A percentile compares a stretch with the other conserved stretches of the same genome.
phyloP scores from a whole-genome alignment of 768 basidiomycete species.

The Auriscalpium microsporum region DNA sequence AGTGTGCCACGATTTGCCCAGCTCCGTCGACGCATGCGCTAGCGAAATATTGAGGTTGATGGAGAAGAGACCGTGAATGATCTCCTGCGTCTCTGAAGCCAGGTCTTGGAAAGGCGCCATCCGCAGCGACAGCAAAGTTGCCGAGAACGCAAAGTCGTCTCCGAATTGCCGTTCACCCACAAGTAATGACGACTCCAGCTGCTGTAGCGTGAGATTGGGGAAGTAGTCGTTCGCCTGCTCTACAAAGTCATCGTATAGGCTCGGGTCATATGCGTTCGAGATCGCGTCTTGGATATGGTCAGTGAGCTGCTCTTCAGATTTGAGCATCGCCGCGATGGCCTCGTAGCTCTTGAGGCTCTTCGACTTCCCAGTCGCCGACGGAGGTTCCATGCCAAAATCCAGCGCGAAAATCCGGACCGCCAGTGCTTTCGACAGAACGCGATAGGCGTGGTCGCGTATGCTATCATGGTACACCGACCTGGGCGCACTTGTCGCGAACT shows the following conservation, averaged over 20 bases:
- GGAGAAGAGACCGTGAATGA: constrained; percentile 53
- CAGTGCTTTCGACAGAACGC: constrained; percentile 62
- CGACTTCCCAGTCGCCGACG: constrained; percentile 17
- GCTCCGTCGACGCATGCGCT: constrained; percentile 64
- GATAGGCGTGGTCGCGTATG: constrained; percentile 57
- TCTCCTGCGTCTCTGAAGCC: constrained; percentile 35
- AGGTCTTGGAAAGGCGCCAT: constrained; percentile 45
- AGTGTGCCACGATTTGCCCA: constrained; percentile 72
- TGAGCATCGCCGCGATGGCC: constrained; percentile 48
- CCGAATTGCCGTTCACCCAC: constrained; percentile 69
- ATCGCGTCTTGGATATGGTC: constrained; percentile 65
- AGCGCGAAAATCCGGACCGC: constrained; percentile 67
- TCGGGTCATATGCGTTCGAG: constrained; percentile 62
- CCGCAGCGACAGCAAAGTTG: constrained; percentile 47
- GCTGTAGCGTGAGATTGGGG: constrained; percentile 53
- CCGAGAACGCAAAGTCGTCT: constrained; percentile 69
- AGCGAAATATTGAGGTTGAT: constrained; percentile 87
- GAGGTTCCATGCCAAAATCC: constrained; percentile 60
- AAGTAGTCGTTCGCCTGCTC: constrained; percentile 43
- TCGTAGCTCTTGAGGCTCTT: constrained; percentile 53
- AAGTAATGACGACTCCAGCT: constrained; percentile 56
- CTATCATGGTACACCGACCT: constrained; percentile 53
- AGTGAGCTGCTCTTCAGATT: constrained; percentile 51
- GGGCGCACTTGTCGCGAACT: constrained; percentile 34
- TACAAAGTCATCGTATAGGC: constrained; percentile 55